These are phyloP conservation scores for Chamaecrista fasciculata DNA, from an alignment of 306 rosid genomes.

Conservation along the genomic window DNA sequence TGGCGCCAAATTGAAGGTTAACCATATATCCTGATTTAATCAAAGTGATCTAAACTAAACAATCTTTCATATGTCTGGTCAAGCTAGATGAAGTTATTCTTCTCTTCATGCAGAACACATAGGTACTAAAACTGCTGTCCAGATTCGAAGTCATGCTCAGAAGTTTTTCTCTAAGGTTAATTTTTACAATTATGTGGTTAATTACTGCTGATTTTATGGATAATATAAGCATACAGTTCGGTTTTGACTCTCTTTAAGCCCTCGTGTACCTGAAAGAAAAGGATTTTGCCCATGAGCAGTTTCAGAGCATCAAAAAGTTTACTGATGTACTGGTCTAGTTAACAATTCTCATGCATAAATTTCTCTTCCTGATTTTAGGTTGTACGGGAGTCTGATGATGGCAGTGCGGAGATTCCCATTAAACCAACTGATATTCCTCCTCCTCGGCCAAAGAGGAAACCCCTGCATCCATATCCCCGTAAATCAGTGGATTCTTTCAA, in stretches of 20 bases:
- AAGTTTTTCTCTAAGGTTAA: constrained; percentile 96
- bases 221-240: neutral
- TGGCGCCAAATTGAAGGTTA: constrained; percentile 99
- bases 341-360: constrained; percentile 12
- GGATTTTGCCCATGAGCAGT: constrained; percentile 14
- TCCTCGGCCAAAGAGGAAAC: constrained; percentile 95
- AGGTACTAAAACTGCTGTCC: constrained; percentile 96
- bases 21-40: constrained; percentile 14
- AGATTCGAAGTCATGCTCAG: constrained; percentile 99
- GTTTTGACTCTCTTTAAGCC: neutral
- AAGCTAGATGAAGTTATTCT: constrained; percentile 36
- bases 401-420: constrained; percentile 49
- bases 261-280: neutral
- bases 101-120: constrained; percentile 80
- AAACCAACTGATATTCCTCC: constrained; percentile 87
- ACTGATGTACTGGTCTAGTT: constrained; percentile 2
- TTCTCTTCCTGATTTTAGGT: constrained; percentile 53
- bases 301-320: neutral
- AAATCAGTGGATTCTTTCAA: constrained; percentile 50
- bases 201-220: neutral
- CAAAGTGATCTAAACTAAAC: neutral
- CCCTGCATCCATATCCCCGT: constrained; percentile 94
- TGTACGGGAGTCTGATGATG: constrained; percentile 56
- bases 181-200: constrained; percentile 15
- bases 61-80: neutral